These are phyloP conservation scores for Boeremia lycopersici DNA, from an alignment of 2,329 filamentous ascomycete species.

Conservation along the genomic window DNA sequence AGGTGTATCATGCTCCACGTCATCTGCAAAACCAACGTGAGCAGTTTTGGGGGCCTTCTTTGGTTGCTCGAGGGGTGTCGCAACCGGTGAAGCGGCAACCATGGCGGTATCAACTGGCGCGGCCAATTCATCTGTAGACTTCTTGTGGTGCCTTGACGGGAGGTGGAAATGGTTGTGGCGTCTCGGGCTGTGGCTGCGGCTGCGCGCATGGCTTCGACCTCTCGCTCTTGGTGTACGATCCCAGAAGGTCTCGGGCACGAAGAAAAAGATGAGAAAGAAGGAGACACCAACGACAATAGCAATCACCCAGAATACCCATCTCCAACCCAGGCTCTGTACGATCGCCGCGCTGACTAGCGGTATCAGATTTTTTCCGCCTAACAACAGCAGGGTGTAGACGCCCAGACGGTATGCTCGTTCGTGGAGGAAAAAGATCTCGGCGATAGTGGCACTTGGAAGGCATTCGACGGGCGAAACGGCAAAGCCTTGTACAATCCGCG, in stretches of 20 bases:
- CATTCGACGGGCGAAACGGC: slow-evolving; percentile 91
- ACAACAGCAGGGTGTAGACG: slow-evolving; percentile 86
- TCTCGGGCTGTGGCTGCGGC: slow-evolving; percentile 33
- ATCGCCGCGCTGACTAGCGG: slow-evolving; percentile 86
- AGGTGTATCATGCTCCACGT: slow-evolving; percentile 18
- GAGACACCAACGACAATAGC: slow-evolving; percentile 78
- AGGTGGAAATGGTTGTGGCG: slow-evolving; percentile 39
- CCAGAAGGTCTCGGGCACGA: slow-evolving; percentile 96
- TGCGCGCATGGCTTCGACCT: slow-evolving; percentile 44
- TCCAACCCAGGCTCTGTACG: slow-evolving; percentile 79
- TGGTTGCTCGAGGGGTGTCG: slow-evolving; percentile 12
- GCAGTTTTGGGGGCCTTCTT: slow-evolving; percentile 17
- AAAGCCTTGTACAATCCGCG: slow-evolving; percentile 85
- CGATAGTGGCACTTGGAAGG: slow-evolving; percentile 89
- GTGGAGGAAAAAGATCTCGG: slow-evolving; percentile 95
- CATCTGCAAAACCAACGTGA: slow-evolving; percentile 62
- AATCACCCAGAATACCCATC: slow-evolving; percentile 91
- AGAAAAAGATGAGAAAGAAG: slow-evolving; percentile 77
- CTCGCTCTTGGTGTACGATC: slow-evolving; percentile 73
- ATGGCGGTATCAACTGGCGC: slow-evolving; percentile 6
- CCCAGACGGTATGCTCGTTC: slow-evolving; percentile 92
- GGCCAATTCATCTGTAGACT: slow-evolving; percentile 14
- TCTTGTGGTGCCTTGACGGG: slow-evolving; percentile 29
- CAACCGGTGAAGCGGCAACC: slow-evolving; percentile 1
- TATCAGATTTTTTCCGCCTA: slow-evolving; percentile 90